These are phyloP conservation scores for Mycena polygramma DNA, from an alignment of 768 basidiomycete genomes.

Conservation along the genomic window DNA sequence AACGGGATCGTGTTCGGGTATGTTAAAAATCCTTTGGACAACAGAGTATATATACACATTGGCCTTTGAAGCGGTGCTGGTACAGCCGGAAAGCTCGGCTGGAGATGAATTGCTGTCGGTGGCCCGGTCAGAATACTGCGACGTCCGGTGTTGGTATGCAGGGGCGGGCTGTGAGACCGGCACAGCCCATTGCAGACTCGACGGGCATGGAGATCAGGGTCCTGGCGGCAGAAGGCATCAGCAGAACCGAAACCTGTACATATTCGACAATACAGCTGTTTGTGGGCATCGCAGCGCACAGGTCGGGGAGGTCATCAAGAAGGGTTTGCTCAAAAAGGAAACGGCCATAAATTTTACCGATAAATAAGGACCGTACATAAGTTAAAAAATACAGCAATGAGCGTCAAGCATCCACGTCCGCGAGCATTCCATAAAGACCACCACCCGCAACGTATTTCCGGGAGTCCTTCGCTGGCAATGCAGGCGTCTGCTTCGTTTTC, in stretches of 20 bases:
- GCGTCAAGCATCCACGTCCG: conserved; percentile 33
- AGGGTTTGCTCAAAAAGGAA: conserved; percentile 3
- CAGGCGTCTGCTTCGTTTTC: conserved; percentile 43
- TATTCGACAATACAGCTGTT: conserved; percentile 9
- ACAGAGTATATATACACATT: not conserved
- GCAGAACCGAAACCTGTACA: conserved; percentile 8
- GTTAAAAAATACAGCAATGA: conserved; percentile 6
- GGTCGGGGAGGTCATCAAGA: not conserved
- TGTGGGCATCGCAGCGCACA: conserved; percentile 9
- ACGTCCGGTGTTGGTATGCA: conserved; percentile 11
- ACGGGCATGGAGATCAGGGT: conserved; percentile 15
- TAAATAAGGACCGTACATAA: conserved; percentile 1
- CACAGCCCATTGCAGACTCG: conserved; percentile 10
- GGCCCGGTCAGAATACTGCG: not conserved
- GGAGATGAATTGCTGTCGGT: conserved; percentile 6
- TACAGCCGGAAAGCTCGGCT: conserved; percentile 23
- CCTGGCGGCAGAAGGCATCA: conserved; percentile 4
- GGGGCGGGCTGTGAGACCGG: not conserved
- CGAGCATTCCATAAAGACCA: conserved; percentile 37
- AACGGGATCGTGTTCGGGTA: not conserved
- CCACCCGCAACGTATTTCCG: conserved; percentile 24
- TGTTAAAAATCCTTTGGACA: conserved; percentile 5
- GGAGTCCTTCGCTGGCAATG: conserved; percentile 39
- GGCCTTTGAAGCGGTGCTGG: conserved; percentile 5
- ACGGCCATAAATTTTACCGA: not conserved